A percentile compares a stretch with the other conserved stretches of the same genome.
Evolutionary conservation across 768 basidiomycete genomes (phyloP).

Genomic region (Psilocybe sp.): DNA sequence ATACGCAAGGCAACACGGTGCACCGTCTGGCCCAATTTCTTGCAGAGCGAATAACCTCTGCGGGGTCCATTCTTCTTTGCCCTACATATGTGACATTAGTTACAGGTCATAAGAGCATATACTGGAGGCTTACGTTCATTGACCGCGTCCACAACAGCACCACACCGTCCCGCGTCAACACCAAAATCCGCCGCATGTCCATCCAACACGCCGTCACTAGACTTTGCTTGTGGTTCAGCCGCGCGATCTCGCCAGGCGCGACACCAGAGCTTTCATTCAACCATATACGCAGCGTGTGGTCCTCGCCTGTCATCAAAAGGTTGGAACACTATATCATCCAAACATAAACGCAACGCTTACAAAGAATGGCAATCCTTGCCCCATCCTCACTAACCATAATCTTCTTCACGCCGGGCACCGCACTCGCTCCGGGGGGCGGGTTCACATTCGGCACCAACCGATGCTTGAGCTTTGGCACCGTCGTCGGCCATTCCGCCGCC

Average conservation of each 20-base stretch:
- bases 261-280: conserved; percentile 29
- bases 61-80: conserved; percentile 43
- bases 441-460: conserved; percentile 18
- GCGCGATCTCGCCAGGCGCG: conserved; percentile 48
- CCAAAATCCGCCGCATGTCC: conserved; percentile 53
- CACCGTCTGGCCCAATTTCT: conserved; percentile 16
- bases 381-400: conserved; percentile 56
- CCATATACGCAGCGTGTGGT: conserved; percentile 66
- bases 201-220: conserved; percentile 54
- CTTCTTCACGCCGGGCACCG: conserved; percentile 41
- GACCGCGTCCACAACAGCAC: conserved; percentile 58
- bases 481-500: conserved; percentile 46
- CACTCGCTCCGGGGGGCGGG: conserved; percentile 31
- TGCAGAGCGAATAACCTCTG: conserved; percentile 36
- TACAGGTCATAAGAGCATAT: conserved; percentile 22
- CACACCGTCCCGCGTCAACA: conserved; percentile 55
- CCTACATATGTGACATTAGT: not conserved
- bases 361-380: conserved; percentile 52
- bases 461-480: conserved; percentile 32
- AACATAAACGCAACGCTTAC: conserved; percentile 32
- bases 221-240: conserved; percentile 49
- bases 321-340: conserved; percentile 1
- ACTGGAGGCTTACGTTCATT: conserved; percentile 31
- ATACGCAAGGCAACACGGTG: conserved; percentile 52
- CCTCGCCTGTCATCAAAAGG: conserved; percentile 38